Evolutionary conservation across 2,329 filamentous ascomycete species (phyloP).

Genomic region (Cytospora piceae): DNA sequence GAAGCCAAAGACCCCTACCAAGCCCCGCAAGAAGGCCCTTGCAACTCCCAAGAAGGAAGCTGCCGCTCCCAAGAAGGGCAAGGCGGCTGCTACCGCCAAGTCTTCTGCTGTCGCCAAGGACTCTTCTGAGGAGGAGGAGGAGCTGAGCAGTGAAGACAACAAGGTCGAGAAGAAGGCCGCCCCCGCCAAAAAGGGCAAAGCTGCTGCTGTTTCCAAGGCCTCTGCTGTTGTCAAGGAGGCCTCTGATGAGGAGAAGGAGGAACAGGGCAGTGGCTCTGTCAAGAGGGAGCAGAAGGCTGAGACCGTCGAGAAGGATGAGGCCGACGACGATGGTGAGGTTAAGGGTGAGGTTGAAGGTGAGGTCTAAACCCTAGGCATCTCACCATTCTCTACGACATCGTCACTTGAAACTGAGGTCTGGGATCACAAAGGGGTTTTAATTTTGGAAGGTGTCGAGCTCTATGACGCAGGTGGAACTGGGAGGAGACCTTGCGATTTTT

Average conservation of each 20-base stretch:
- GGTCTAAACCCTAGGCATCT: not conserved
- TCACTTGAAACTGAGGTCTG: not conserved
- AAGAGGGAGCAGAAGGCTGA: slow-evolving; percentile 8
- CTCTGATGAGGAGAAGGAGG: slow-evolving; percentile 5
- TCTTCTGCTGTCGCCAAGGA: slow-evolving; percentile 9
- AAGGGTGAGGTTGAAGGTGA: not conserved
- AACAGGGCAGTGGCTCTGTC: not conserved
- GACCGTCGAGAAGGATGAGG: not conserved
- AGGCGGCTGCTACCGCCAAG: not conserved
- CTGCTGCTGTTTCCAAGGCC: not conserved
- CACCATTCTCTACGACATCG: not conserved
- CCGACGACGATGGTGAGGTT: not conserved
- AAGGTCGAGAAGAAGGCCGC: slow-evolving; percentile 1
- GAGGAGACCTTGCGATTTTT: not conserved
- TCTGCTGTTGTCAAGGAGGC: slow-evolving; percentile 8
- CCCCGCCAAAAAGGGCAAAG: slow-evolving; percentile 18
- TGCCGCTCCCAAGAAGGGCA: slow-evolving; percentile 14
- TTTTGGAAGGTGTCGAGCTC: not conserved
- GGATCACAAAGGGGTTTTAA: not conserved
- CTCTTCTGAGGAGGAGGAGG: slow-evolving; percentile 4
- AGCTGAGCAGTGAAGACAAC: not conserved
- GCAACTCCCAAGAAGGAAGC: slow-evolving; percentile 7
- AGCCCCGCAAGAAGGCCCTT: slow-evolving; percentile 13
- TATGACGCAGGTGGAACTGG: not conserved
- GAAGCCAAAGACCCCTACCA: slow-evolving; percentile 4